Base-by-base conservation (phyloP, 352 stramenopile species). In the Phytophthora multivora region DNA sequence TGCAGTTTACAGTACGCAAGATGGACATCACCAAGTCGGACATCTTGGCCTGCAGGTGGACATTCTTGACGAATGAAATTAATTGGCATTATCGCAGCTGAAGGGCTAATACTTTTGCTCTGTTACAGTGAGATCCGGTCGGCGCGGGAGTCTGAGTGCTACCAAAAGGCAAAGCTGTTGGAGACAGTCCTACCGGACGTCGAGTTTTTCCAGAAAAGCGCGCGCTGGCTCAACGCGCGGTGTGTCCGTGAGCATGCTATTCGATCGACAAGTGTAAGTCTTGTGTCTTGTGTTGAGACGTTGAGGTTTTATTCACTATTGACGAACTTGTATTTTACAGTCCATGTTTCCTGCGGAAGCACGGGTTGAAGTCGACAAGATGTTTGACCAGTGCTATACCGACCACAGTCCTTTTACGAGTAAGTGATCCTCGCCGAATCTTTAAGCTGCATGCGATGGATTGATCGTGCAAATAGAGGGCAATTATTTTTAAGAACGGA, bases 1-100 rank as follows among this genome's bases (percentile, higher is more conserved):
- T 52, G 19, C 46, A 94, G 86, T 94, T 91, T 51, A 88, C 80
- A 0, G 86, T 94, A 52, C 82, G 86, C 21, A 81, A 89, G 57
- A 94, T 94, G 86, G 86, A 94, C 59, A 91, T 94, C 55, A 91
- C 86, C 51, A 86, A 91, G 64, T 71, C 83, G 5, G 79, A 89
- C 30, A 50, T 92, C 13, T 66, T 94, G 26, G 86, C 86, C 6
- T 94, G 86, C 83, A 93, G 84, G 84, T 61, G n/a, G 28, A 9
- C 30, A 15, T 13, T 41, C 4, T 11, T 3, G 23, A 51, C 38
- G 12, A n/a, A 1, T 19, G 12, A 26, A n/a, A 47, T 21, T 16
- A n/a, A 51, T 28, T 10, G 26, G 2, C 26, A 31, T 11, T 31
- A 8, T 33, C 18, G 48, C 13, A 35, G 21, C 23, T 35, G 18